Base-by-base conservation (phyloP, 2,329 filamentous ascomycete genomes). In the Fusarium albosuccineum region DNA sequence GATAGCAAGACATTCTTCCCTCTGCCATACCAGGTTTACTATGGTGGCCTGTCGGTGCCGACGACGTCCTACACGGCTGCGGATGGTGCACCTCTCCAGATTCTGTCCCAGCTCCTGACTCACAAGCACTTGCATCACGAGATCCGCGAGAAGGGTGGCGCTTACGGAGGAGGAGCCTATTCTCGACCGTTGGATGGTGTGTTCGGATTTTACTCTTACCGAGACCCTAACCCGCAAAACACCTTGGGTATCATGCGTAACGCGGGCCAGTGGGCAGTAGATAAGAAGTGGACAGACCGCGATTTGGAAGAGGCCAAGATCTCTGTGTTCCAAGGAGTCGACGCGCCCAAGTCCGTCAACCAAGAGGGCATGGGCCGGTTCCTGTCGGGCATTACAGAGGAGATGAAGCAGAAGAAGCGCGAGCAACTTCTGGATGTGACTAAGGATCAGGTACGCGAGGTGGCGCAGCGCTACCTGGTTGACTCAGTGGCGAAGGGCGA, bases 71-170 rank as follows among this genome's bases (percentile, higher is more conserved):
- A 97, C 79, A 90, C 89, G 4, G 88, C 92, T 42, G 78, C 89
- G 0, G 86, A 91, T 53, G 90, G 92, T 40, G 93, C 96, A 1
- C 87, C 94, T 1, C 88, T 98, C 14, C 93, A 95, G 73, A 91
- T 98, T 40, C 88, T 99, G 22, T 90, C 94, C 11, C 93, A 97
- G 77, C 88, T 99, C 16, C 87, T 99, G 33, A 98, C 95, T 0
- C 95, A 99, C 82, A 97, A 97, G 79, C 92, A 97, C 75, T 85
- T 99, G 29, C 96, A 99, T 76, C 95, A 97, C 70, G 96, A 98
- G 79, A 97, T 99, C 69, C 92, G 96, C 57, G 96, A 99, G 77
- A 98, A 98, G 80, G 96, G 96, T 33, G 96, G 96, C 37, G 96
- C 96, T 0, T 99, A 99, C 71, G 96, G 96, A 44, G 96, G 93